Percentiles rank a stretch among this genome's conserved stretches.
Evolutionary conservation across 1,139 yeast genomes (phyloP).

Genomic region (Hyphopichia burtonii): DNA sequence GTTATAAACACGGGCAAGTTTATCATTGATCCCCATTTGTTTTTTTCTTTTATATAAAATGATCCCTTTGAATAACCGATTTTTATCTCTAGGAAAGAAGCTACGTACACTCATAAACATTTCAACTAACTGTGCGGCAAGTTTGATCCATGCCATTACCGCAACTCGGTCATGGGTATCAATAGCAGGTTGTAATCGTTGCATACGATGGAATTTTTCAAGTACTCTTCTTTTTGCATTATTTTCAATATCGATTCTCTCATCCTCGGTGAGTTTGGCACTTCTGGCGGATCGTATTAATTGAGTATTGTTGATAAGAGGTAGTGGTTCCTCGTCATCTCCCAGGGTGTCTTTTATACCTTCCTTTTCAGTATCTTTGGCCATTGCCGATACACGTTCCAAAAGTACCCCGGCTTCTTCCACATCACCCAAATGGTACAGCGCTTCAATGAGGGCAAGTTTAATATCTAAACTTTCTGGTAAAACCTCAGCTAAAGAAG

Average conservation of each 20-base stretch:
- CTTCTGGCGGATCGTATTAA: conserved; percentile 1
- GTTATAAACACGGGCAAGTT: conserved; percentile 64
- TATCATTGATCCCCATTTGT: conserved; percentile 67
- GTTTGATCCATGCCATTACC: conserved; percentile 76
- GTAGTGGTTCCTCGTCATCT: conserved; percentile 13
- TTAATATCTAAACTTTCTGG: conserved; percentile 71
- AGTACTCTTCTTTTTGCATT: conserved; percentile 59
- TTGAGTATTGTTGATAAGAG: conserved; percentile 2
- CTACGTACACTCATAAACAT: conserved; percentile 73
- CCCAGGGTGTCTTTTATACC: conserved; percentile 7
- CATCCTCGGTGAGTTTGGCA: conserved; percentile 45
- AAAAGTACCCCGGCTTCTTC: conserved; percentile 60
- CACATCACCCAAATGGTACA: conserved; percentile 67
- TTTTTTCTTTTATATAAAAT: conserved; percentile 60
- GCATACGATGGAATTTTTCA: conserved; percentile 64
- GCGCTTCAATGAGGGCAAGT: conserved; percentile 78
- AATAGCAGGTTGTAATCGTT: conserved; percentile 55
- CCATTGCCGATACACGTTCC: conserved; percentile 41
- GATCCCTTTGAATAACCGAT: conserved; percentile 67
- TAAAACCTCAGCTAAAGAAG: conserved; percentile 53
- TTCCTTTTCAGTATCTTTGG: conserved; percentile 17
- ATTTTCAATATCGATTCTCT: conserved; percentile 57
- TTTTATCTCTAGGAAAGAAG: conserved; percentile 76
- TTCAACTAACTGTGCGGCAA: conserved; percentile 80
- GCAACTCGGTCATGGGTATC: conserved; percentile 59